Percentiles rank a stretch among this genome's conserved stretches.
Evolutionary conservation across 805 yeast species (phyloP).

Genomic region (Pichia nakasei): DNA sequence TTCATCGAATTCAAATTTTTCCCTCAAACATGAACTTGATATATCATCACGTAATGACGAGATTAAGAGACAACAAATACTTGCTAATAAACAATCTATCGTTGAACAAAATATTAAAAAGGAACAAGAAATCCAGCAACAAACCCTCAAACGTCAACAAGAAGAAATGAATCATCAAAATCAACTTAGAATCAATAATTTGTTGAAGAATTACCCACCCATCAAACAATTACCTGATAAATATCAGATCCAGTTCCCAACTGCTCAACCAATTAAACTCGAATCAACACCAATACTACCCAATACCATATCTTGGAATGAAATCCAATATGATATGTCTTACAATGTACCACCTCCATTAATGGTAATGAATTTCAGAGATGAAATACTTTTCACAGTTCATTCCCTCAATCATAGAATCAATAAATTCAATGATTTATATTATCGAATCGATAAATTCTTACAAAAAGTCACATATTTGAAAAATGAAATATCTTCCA

Average conservation of each 20-base stretch:
- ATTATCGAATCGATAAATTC: conserved; percentile 2
- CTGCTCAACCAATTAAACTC: neutral
- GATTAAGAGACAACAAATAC: conserved; percentile 3
- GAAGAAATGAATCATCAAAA: neutral
- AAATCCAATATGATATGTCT: conserved; percentile 5
- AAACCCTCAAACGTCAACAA: neutral
- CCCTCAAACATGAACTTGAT: neutral
- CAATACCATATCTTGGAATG: conserved; percentile 1
- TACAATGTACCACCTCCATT: neutral
- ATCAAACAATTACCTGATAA: conserved; percentile 10
- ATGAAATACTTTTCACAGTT: conserved; percentile 4
- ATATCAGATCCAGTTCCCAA: conserved; percentile 10
- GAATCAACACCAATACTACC: conserved; percentile 4
- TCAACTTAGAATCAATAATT: conserved; percentile 2
- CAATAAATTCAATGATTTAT: conserved; percentile 4
- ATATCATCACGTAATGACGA: neutral
- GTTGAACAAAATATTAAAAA: conserved; percentile 3
- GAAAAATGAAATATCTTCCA: conserved; percentile 1
- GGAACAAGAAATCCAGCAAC: neutral
- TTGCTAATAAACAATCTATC: conserved; percentile 4
- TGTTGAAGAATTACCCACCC: conserved; percentile 5
- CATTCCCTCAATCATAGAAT: conserved; percentile 8
- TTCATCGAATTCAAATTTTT: no score
- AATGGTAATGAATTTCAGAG: conserved; percentile 3
- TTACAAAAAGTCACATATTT: conserved; percentile 1